Evolutionary conservation across 768 basidiomycete species (phyloP), one percentile per base, ranked within the genome.

Genomic region (Pleurotus giganteus): DNA sequence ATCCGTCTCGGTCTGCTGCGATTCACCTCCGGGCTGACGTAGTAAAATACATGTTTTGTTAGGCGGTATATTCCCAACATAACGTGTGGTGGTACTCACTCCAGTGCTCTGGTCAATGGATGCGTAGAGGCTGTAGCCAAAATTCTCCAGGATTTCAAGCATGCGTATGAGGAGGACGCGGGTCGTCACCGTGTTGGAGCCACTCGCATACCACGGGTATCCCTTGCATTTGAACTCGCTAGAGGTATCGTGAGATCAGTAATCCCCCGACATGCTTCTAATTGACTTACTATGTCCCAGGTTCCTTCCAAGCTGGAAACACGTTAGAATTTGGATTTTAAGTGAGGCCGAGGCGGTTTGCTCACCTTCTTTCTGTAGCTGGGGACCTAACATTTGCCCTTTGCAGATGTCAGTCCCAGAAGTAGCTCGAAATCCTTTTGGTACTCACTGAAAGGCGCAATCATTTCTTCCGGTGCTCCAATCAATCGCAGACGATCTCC

Each of bases 221-320:
- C 52, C 52, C 9, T 32, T 19, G 39, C 23, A 43, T 24, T 53
- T 53, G 52, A 43, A 53, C 43, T 53, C 52, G n/a, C 52, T 53
- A 26, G 4, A 4, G 13, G 37, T 42, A 32, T 13, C 13, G 11
- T 19, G 15, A 3, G 12, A n/a, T 26, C 17, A 45, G 17, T 31
- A 28, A 8, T 13, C 1, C 29, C 6, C 32, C 15, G 26, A n/a
- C 15, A 29, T 15, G 3, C 8, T 9, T 8, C 12, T 2, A 9
- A 29, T 2, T 6, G 12, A 43, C 52, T n/a, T 19, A 53, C 52
- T 53, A 53, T 29, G 41, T 27, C 13, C 52, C 52, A 19, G 13
- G 21, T 17, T 53, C 52, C 8, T 42, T 53, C 39, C 23, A 44
- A 26, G 39, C 52, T 53, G n/a, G 5, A 13, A 7, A 9, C 1